Conservation (phyloP, 192 early-diverging fungal genomes). For the Umbelopsis isabellina region DNA sequence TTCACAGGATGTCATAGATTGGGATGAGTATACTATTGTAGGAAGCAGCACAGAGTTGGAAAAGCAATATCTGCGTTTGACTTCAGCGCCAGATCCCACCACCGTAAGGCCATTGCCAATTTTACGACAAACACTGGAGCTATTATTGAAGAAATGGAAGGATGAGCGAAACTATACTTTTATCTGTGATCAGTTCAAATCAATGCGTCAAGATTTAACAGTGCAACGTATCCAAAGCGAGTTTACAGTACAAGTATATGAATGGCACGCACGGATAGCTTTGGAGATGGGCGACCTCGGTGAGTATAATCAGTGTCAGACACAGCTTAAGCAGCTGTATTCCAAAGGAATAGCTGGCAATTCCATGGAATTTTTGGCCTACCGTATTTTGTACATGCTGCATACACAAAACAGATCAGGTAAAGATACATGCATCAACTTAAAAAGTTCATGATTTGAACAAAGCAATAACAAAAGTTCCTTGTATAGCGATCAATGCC, state of each 20-base stretch:
- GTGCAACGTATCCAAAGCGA: constrained; percentile 94
- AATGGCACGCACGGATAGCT: constrained; percentile 93
- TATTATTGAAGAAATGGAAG: constrained; percentile 81
- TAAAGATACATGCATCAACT: constrained; percentile 32
- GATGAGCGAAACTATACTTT: constrained; percentile 90
- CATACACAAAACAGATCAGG: constrained; percentile 85
- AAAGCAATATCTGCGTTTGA: constrained; percentile 93
- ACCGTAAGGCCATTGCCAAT: constrained; percentile 88
- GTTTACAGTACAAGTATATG: constrained; percentile 95
- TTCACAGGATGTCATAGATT: constrained; percentile 69
- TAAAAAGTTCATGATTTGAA: not conserved
- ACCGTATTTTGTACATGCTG: constrained; percentile 90
- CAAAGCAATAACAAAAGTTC: not conserved
- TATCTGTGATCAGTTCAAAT: constrained; percentile 97
- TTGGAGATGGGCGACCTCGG: constrained; percentile 95
- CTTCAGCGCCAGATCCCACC: constrained; percentile 88
- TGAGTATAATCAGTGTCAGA: constrained; percentile 99
- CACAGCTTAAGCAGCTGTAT: constrained; percentile 90
- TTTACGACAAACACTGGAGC: constrained; percentile 74
- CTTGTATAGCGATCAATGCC: constrained; percentile 70
- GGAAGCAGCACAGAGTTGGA: constrained; percentile 87
- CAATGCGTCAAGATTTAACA: constrained; percentile 93
- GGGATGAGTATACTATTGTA: constrained; percentile 85
- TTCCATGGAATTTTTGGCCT: constrained; percentile 89
- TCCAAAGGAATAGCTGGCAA: constrained; percentile 68